phyloP scores from a whole-genome alignment of 192 early-diverging fungal genomes.

The Coemansia sp. region DNA sequence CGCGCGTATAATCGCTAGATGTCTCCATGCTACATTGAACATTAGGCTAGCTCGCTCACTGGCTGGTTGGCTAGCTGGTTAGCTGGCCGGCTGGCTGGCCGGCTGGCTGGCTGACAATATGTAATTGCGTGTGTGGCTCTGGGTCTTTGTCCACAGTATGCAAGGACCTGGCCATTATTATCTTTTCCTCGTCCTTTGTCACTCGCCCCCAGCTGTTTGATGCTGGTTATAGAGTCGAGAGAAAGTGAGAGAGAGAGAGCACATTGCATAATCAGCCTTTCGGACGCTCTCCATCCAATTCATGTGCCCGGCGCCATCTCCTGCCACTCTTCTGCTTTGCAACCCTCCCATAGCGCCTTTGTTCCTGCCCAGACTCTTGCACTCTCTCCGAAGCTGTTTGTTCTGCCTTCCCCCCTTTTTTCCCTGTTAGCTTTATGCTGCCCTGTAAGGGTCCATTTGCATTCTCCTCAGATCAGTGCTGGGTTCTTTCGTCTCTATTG shows the following conservation, averaged over 20 bases:
- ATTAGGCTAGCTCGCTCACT: too few relatives aligned
- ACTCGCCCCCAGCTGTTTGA: neutral
- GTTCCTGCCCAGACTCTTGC: neutral
- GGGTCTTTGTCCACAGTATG: constrained; percentile 1
- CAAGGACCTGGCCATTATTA: constrained; percentile 2
- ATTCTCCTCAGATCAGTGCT: neutral
- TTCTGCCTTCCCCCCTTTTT: neutral
- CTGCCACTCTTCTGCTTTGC: neutral
- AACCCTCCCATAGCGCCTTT: neutral
- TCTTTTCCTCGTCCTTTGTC: neutral
- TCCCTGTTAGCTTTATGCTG: neutral
- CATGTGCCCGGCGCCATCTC: neutral
- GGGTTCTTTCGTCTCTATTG: neutral
- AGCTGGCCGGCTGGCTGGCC: too few relatives aligned
- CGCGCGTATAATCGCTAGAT: neutral
- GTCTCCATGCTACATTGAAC: neutral
- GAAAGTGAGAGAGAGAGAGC: neutral
- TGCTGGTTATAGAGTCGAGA: neutral
- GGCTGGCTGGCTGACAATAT: neutral
- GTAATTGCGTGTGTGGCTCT: neutral
- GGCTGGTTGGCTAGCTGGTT: too few relatives aligned
- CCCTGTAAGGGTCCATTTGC: constrained; percentile 8
- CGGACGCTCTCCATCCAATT: neutral
- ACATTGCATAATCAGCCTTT: neutral
- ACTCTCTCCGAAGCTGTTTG: neutral